Conservation (phyloP, 257 asterid genomes). For the Cinchona pubescens region DNA sequence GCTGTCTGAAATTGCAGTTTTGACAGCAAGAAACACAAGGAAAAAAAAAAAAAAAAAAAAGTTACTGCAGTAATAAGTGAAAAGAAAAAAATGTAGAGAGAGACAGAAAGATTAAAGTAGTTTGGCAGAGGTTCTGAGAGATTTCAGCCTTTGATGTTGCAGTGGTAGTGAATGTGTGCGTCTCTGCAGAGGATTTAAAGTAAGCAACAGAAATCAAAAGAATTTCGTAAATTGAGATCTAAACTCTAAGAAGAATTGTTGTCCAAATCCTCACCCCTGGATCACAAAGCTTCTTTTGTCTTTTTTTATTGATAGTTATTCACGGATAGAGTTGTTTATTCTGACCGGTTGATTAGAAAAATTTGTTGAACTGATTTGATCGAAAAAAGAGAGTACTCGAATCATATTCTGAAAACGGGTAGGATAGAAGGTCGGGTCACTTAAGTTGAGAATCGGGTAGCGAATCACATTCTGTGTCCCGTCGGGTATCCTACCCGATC, state of each 20-base stretch:
- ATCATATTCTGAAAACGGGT: too few relatives aligned
- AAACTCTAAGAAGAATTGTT: background rate
- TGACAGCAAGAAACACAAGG: background rate
- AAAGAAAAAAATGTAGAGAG: background rate
- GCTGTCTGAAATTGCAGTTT: conserved; percentile 12
- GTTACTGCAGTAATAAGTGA: too few relatives aligned
- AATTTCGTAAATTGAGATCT: conserved; percentile 11
- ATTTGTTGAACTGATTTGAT: too few relatives aligned
- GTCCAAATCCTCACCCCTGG: background rate
- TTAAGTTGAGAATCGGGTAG: too few relatives aligned
- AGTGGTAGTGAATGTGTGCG: too few relatives aligned
- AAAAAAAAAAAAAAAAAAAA: conserved; percentile 4
- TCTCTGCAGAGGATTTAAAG: conserved; percentile 18
- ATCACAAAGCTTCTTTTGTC: background rate
- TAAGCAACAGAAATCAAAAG: conserved; percentile 17
- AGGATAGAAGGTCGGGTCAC: too few relatives aligned
- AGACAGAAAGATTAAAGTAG: conserved; percentile 17
- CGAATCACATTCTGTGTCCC: too few relatives aligned
- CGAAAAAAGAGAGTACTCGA: too few relatives aligned
- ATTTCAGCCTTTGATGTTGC: conserved; percentile 16
- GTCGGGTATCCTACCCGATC: too few relatives aligned
- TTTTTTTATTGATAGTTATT: too few relatives aligned
- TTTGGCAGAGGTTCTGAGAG: conserved; percentile 34
- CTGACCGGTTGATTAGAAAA: too few relatives aligned
- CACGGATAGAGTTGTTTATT: too few relatives aligned